Percentiles rank a stretch among this genome's conserved stretches.
These are phyloP conservation scores for Capsicum baccatum DNA, from an alignment of 257 asterid species.

Conservation along the genomic window DNA sequence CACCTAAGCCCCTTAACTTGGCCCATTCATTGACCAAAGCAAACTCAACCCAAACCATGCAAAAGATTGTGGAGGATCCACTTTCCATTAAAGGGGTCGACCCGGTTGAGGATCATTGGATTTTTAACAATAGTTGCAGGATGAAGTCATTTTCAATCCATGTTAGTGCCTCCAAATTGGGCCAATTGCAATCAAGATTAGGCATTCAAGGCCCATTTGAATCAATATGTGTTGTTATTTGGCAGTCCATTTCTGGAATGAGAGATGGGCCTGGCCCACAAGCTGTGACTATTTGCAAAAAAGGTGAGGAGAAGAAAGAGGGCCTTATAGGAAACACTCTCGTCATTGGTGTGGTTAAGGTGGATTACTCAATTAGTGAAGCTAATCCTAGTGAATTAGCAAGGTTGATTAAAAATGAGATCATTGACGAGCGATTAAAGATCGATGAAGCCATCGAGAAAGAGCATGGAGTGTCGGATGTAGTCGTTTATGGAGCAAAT, in stretches of 20 bases:
- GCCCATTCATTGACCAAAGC: conserved; percentile 43
- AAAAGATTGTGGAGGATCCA: conserved; percentile 42
- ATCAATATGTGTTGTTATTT: conserved; percentile 62
- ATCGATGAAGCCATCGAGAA: conserved; percentile 60
- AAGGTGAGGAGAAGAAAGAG: conserved; percentile 10
- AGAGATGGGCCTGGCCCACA: conserved; percentile 53
- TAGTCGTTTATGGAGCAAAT: conserved; percentile 75
- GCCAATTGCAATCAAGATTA: conserved; percentile 45
- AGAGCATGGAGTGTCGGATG: conserved; percentile 57
- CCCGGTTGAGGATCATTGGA: conserved; percentile 86
- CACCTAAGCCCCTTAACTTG: conserved; percentile 35
- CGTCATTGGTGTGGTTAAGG: conserved; percentile 55
- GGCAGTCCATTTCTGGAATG: conserved; percentile 64
- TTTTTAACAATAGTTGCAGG: conserved; percentile 39
- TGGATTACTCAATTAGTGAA: conserved; percentile 43
- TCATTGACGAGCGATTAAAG: conserved; percentile 45
- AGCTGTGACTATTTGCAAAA: conserved; percentile 62
- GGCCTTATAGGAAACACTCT: conserved; percentile 53
- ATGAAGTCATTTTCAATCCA: conserved; percentile 62
- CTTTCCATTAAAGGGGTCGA: conserved; percentile 64
- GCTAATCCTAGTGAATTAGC: conserved; percentile 58
- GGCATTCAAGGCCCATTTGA: conserved; percentile 55
- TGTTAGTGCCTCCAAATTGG: conserved; percentile 49
- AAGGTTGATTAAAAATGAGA: conserved; percentile 44
- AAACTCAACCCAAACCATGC: neutral